Evolutionary conservation across 352 stramenopile species (phyloP).

Genomic region (Pythium aquatile): DNA sequence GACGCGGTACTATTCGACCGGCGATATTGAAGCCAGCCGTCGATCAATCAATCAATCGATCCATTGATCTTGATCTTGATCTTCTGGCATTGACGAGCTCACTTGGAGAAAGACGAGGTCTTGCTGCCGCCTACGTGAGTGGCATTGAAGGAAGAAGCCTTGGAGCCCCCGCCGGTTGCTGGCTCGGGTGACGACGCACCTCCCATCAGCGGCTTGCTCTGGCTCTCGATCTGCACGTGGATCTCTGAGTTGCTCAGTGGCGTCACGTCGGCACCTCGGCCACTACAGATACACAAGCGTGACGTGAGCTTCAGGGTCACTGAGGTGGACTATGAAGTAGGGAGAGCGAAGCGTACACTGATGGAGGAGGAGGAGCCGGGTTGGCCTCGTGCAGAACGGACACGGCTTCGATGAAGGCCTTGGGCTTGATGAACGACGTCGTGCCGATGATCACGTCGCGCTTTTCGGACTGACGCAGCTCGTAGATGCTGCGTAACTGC

Average conservation of each 20-base stretch:
- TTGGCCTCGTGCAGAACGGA: slow-evolving; percentile 62
- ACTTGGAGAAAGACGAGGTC: slow-evolving; percentile 26
- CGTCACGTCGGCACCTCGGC: slow-evolving; percentile 47
- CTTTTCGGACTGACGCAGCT: slow-evolving; percentile 64
- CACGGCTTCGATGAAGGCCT: slow-evolving; percentile 55
- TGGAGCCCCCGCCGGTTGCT: slow-evolving; percentile 9
- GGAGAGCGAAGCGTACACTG: slow-evolving; percentile 14
- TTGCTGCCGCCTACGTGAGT: slow-evolving; percentile 1
- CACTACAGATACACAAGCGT: slow-evolving; percentile 19
- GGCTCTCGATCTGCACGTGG: slow-evolving; percentile 62
- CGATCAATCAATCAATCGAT: not conserved
- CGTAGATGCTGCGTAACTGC: slow-evolving; percentile 80
- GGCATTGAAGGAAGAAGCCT: slow-evolving; percentile 17
- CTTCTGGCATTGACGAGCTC: not conserved
- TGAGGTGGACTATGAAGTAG: not conserved
- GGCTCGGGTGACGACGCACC: not conserved
- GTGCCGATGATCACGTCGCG: slow-evolving; percentile 68
- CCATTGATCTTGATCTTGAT: not conserved
- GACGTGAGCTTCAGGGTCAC: not conserved
- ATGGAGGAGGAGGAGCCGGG: slow-evolving; percentile 19
- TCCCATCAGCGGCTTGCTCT: slow-evolving; percentile 29
- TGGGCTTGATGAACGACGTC: slow-evolving; percentile 68
- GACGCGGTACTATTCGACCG: not conserved
- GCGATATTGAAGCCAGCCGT: not conserved
- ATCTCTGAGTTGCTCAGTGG: slow-evolving; percentile 65